Base-by-base conservation (phyloP, 2,329 filamentous ascomycete species). In the Paraphaeosphaeria minitans region DNA sequence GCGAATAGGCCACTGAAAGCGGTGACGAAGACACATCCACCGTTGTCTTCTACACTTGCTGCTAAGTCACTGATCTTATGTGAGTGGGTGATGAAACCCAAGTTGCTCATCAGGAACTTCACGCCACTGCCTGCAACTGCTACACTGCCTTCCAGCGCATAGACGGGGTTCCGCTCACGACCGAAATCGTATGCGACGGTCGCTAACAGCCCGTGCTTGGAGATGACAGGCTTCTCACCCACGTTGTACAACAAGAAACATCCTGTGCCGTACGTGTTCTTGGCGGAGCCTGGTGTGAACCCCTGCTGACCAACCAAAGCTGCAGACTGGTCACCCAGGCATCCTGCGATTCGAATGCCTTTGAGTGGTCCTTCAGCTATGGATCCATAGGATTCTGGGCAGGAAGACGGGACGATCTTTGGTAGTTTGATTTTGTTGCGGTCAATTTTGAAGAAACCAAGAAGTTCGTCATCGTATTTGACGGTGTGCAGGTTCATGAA, bases 201-300 rank as follows among this genome's bases (percentile, higher is more conserved):
- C n/a, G 90, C 89, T 41, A 97, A 82, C 31, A 97, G 82, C 12
- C 93, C 93, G 58, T 92, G 89, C 60, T 85, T 89, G 12, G 93
- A 96, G 58, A 96, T 89, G 55, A 96, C 91, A 7, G 93, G 93
- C 75, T 92, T 88, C 42, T 87, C 84, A 53, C 93, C 93, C 35
- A 96, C 90, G 70, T 96, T 96, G 80, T 95, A 96, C 4, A 96
- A 84, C 65, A 96, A 80, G 81, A 96, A 96, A 74, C 91, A 95
- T 43, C 92, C 92, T 0, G 92, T 96, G 41, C 92, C 92, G 74
- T 96, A 96, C 0, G 92, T 96, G 77, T 95, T 96, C 82, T 96
- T 96, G 46, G 92, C 93, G 67, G 87, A 86, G 53, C 93, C 93
- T 0, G 91, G 88, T 3, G 83, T 85, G 79, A 96, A 96, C 14